Evolutionary conservation across 177 flowering plant species (phyloP).

Genomic region (Vitis hybrid): DNA sequence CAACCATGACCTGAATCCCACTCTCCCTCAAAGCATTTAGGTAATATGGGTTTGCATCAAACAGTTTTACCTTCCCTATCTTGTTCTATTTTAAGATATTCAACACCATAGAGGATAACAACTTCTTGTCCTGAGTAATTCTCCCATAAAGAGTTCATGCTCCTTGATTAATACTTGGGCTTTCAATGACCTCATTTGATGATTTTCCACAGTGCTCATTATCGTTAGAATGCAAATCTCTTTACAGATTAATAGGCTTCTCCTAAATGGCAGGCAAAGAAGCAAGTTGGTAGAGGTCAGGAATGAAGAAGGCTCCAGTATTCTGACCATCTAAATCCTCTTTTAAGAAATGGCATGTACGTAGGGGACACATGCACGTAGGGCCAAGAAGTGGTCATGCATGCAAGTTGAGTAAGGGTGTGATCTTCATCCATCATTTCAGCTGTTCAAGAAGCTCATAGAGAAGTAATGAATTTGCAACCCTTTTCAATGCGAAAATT

Average conservation of each 20-base stretch:
- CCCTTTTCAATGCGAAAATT: slow-evolving; percentile 91
- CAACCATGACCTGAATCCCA: slow-evolving; percentile 84
- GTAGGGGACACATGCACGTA: too few relatives aligned
- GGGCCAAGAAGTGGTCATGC: too few relatives aligned
- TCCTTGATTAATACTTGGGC: slow-evolving; percentile 10
- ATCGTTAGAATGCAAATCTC: slow-evolving; percentile 1
- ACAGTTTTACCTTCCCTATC: slow-evolving; percentile 77
- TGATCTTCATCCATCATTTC: slow-evolving; percentile 88
- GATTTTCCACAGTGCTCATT: slow-evolving; percentile 12
- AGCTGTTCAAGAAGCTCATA: slow-evolving; percentile 81
- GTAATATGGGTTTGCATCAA: slow-evolving; percentile 62
- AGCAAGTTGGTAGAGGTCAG: too few relatives aligned
- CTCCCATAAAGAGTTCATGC: not conserved
- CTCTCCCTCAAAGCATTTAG: slow-evolving; percentile 57
- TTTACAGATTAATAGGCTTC: slow-evolving; percentile 23
- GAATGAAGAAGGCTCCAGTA: too few relatives aligned
- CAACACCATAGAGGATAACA: slow-evolving; percentile 66
- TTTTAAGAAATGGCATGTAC: too few relatives aligned
- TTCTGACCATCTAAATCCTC: too few relatives aligned
- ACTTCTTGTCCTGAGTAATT: slow-evolving; percentile 7
- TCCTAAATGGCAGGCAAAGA: slow-evolving; percentile 25
- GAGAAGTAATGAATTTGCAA: slow-evolving; percentile 84
- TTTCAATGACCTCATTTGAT: slow-evolving; percentile 25
- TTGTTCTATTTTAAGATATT: slow-evolving; percentile 67
- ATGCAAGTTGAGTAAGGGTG: slow-evolving; percentile 9